Percentiles rank a stretch among this genome's conserved stretches.
These are phyloP conservation scores for Macrotyloma uniflorum DNA, from an alignment of 306 rosid genomes.

Conservation along the genomic window DNA sequence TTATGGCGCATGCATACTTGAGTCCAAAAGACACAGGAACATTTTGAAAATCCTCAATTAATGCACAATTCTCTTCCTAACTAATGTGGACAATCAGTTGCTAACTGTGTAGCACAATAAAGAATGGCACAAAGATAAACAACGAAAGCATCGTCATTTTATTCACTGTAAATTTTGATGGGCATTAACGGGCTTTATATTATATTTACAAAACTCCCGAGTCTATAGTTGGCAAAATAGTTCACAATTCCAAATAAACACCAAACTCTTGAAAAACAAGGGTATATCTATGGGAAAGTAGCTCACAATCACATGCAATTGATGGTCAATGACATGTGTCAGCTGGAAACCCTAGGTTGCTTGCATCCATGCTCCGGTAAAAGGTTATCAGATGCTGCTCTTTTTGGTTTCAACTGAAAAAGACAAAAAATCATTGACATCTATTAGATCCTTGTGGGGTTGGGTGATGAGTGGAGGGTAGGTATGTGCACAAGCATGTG, in stretches of 20 bases:
- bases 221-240: conserved; percentile 9
- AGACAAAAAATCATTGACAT: conserved; percentile 28
- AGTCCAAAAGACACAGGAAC: not conserved
- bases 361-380: conserved; percentile 74
- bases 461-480: not conserved
- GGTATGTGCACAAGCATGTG: conserved; percentile 17
- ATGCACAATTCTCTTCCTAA: not conserved
- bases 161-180: conserved; percentile 15
- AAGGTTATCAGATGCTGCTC: conserved; percentile 77
- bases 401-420: conserved; percentile 77
- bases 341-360: conserved; percentile 66
- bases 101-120: not conserved
- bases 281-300: conserved; percentile 3
- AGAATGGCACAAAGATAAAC: not conserved
- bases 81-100: not conserved
- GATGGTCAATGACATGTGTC: conserved; percentile 33
- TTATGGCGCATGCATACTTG: not conserved
- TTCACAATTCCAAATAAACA: conserved; percentile 27
- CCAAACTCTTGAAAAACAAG: conserved; percentile 24
- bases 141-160: conserved; percentile 33
- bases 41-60: not conserved
- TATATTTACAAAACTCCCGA: conserved; percentile 25
- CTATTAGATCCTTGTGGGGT: conserved; percentile 5
- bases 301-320: conserved; percentile 13
- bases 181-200: conserved; percentile 5